These are phyloP conservation scores for Fusarium sp. DNA, from an alignment of 2,329 filamentous ascomycete species.

Conservation along the genomic window DNA sequence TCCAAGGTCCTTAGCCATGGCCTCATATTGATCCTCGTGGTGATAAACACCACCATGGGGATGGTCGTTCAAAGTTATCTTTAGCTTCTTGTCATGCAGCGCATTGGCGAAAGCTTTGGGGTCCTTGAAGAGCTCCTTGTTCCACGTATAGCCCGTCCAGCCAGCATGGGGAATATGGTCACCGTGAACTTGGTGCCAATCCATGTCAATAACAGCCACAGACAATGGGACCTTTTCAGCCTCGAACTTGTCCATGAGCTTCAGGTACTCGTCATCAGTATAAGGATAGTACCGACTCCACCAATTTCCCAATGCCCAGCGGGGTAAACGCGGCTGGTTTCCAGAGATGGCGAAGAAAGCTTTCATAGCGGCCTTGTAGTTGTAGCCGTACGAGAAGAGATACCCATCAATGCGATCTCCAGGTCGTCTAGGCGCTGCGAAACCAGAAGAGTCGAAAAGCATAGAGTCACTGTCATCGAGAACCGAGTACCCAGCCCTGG, in stretches of 20 bases:
- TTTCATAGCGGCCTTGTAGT: slow-evolving; percentile 67
- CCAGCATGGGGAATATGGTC: slow-evolving; percentile 60
- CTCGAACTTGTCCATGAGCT: slow-evolving; percentile 68
- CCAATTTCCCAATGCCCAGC: slow-evolving; percentile 74
- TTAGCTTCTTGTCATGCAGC: slow-evolving; percentile 65
- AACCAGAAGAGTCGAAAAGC: slow-evolving; percentile 67
- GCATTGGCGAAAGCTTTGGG: slow-evolving; percentile 64
- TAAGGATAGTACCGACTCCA: slow-evolving; percentile 75
- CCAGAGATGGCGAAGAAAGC: slow-evolving; percentile 69
- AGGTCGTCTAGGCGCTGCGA: slow-evolving; percentile 61
- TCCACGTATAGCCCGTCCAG: slow-evolving; percentile 70
- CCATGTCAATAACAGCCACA: slow-evolving; percentile 74
- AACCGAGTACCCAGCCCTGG: slow-evolving; percentile 63
- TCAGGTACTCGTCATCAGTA: slow-evolving; percentile 66
- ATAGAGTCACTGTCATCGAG: slow-evolving; percentile 69
- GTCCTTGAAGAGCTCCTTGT: slow-evolving; percentile 64
- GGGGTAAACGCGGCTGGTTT: slow-evolving; percentile 66
- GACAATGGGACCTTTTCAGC: slow-evolving; percentile 66
- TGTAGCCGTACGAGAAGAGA: slow-evolving; percentile 70
- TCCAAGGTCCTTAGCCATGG: slow-evolving; percentile 65
- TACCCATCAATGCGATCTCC: slow-evolving; percentile 69
- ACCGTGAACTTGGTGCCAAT: slow-evolving; percentile 71
- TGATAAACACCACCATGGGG: slow-evolving; percentile 69
- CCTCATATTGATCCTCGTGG: slow-evolving; percentile 68
- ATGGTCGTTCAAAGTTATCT: slow-evolving; percentile 71